phyloP scores from a whole-genome alignment of 345 rosid genomes.

The Acer campestre region DNA sequence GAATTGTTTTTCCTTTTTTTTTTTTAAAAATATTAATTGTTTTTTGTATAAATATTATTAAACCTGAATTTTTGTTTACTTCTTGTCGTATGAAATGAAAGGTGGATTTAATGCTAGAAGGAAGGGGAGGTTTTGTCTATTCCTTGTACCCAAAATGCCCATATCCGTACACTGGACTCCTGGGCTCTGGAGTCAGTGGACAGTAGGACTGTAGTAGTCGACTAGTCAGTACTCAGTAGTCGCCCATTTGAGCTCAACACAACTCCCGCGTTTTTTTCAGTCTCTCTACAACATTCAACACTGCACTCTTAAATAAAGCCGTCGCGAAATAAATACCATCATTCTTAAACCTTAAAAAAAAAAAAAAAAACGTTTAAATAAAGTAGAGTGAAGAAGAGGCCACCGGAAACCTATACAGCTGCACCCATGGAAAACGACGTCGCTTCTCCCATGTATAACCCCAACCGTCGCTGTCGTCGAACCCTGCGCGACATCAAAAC shows the following conservation, averaged over 20 bases:
- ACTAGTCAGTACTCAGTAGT: not conserved
- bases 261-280: not conserved
- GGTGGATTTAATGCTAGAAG: not conserved
- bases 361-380: no score
- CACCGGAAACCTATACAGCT: not conserved
- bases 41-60: no score
- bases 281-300: not conserved
- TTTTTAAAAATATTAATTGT: no score
- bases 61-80: no score
- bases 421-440: not conserved
- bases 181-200: no score
- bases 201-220: no score
- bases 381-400: not conserved
- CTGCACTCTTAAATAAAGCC: not conserved
- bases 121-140: not conserved
- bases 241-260: not conserved
- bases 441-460: not conserved
- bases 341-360: no score
- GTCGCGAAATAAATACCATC: not conserved
- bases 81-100: no score
- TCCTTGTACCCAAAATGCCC: not conserved
- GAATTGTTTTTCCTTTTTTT: no score
- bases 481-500: conserved; percentile 17
- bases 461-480: conserved; percentile 11
- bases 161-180: not conserved